These are phyloP conservation scores for Vanderwaltozyma polyspora DNA, from an alignment of 805 yeast species.

Conservation along the genomic window DNA sequence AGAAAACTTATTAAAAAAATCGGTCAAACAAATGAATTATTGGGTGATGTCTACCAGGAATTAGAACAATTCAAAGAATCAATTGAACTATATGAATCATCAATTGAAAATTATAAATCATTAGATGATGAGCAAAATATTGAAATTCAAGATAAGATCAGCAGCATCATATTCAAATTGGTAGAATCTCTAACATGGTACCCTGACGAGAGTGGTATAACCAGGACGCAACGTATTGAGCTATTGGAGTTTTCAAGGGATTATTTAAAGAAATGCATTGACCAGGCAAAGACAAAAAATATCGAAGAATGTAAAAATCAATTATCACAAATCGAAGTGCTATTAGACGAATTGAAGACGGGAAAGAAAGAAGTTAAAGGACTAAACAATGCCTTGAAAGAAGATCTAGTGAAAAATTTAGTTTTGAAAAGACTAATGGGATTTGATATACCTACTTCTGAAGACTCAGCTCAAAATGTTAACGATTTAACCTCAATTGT, in stretches of 20 bases:
- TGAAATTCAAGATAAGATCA: conserved; percentile 4
- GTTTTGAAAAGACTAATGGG: conserved; percentile 21
- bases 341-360: background rate
- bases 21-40: conserved; percentile 62
- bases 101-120: conserved; percentile 34
- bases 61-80: conserved; percentile 81
- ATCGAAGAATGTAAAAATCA: background rate
- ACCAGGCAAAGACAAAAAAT: no score
- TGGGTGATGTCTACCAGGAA: conserved; percentile 86
- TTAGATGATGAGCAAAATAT: conserved; percentile 33
- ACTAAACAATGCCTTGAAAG: conserved; percentile 34
- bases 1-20: conserved; percentile 34
- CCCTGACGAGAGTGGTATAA: background rate
- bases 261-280: background rate
- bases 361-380: conserved; percentile 34
- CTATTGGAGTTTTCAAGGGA: no score
- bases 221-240: no score
- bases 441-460: conserved; percentile 2
- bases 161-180: conserved; percentile 9
- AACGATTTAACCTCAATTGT: conserved; percentile 57
- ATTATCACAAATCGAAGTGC: background rate
- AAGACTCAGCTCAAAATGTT: conserved; percentile 23
- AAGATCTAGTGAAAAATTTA: conserved; percentile 41
- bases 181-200: conserved; percentile 8
- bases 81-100: conserved; percentile 49